phyloP scores from a whole-genome alignment of 2,329 filamentous ascomycete genomes.

The Fusarium anthophilum region DNA sequence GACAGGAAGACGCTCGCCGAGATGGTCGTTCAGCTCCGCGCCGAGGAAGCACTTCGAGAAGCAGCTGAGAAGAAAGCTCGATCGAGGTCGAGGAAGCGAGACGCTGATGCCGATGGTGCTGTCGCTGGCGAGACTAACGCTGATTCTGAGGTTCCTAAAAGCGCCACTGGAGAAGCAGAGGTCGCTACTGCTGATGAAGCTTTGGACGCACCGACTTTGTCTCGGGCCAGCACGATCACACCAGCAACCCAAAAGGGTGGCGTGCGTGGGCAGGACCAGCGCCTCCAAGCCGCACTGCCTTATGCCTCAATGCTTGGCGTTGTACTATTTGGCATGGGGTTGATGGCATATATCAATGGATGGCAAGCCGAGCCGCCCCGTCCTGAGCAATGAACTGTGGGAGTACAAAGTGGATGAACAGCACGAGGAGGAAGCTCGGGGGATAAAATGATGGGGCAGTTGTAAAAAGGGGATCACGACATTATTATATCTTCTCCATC shows the following conservation, averaged over 20 bases:
- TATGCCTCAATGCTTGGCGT: conserved; percentile 87
- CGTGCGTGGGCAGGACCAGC: conserved; percentile 54
- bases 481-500: conserved; percentile 38
- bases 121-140: conserved; percentile 24
- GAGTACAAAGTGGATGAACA: conserved; percentile 20
- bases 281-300: conserved; percentile 66
- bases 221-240: conserved; percentile 61
- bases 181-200: conserved; percentile 45
- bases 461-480: conserved; percentile 28
- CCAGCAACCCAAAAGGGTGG: conserved; percentile 53
- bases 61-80: conserved; percentile 54
- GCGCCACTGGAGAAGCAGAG: conserved; percentile 21
- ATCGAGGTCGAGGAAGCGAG: conserved; percentile 49
- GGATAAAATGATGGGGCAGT: conserved; percentile 12
- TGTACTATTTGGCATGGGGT: conserved; percentile 80
- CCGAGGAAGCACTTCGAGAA: conserved; percentile 65
- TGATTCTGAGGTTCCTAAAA: conserved; percentile 34
- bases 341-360: conserved; percentile 88
- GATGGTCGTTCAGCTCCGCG: conserved; percentile 85
- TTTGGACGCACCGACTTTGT: conserved; percentile 55
- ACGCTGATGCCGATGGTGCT: conserved; percentile 35
- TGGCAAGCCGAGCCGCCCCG: conserved; percentile 66
- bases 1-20: conserved; percentile 81
- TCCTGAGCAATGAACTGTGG: conserved; percentile 46
- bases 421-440: conserved; percentile 25